Base-by-base conservation (phyloP, 306 rosid species). In the Quercus dentata region DNA sequence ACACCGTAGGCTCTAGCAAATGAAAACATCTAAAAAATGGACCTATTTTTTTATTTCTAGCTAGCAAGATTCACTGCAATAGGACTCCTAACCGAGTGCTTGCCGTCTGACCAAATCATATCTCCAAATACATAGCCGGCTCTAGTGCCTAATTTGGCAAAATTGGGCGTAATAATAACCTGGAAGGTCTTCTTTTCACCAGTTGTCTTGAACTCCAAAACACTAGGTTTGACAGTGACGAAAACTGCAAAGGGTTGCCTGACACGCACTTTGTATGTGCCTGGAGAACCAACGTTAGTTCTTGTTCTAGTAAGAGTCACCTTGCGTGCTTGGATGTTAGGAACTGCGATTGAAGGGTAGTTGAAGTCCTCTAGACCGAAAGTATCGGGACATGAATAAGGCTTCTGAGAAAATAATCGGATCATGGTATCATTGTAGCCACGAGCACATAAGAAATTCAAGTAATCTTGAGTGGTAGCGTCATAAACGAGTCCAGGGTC, bases 401-500 rank as follows among this genome's bases (percentile, higher is more conserved):
- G 54, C 52, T 73, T 78, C 2, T 28, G 20, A 1, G 79, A 75
- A 71, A 92, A 85, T 44, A 72, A 2, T 21, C 25, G 31, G 19
- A 92, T 68, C 3, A 8, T 0, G 1, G 79, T 69, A 59, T 46
- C 69, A 5, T 78, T 82, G 85, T 92, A 88, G 74, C 90, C 88
- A 41, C 71, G 85, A 68, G 85, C 85, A 51, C 97, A 92, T 65
- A 92, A 71, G 80, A 82, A 83, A 82, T 90, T 87, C 74, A 92
- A 55, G 85, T 88, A 88, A 62, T 90, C 94, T 7, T 74, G 18
- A 0, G 28, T 41, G 3, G 78, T 65, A 1, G 84, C 69, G 80
- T 90, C 90, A 67, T 92, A 92, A 41, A 92, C 70, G 5, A 92
- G 92, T 64, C 94, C 97, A 0, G 94, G 97, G 67, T 87, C 78